Percentiles rank a stretch among this genome's conserved stretches.
These are phyloP conservation scores for Fusarium sp. DNA, from an alignment of 2,329 filamentous ascomycete genomes.

Conservation along the genomic window DNA sequence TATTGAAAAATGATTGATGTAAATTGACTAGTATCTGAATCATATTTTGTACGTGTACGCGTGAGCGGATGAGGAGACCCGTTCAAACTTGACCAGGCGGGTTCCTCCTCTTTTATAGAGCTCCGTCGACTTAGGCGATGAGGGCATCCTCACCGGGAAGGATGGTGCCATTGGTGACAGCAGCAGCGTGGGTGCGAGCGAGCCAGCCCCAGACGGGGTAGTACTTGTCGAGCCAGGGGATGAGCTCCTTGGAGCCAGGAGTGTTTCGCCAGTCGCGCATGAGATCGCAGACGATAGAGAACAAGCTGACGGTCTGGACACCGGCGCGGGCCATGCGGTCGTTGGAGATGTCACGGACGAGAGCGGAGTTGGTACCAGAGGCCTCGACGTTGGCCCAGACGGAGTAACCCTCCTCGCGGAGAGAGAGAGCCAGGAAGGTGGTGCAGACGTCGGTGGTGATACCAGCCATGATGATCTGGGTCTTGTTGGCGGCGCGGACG, in stretches of 20 bases:
- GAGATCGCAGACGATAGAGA: conserved; percentile 74
- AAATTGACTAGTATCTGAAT: not conserved
- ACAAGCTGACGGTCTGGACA: conserved; percentile 72
- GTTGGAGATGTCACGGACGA: conserved; percentile 74
- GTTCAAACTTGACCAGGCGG: not conserved
- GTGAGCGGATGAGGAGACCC: not conserved
- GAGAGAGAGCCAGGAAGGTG: conserved; percentile 78
- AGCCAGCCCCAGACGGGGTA: conserved; percentile 74
- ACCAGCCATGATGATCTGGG: conserved; percentile 78
- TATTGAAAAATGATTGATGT: not conserved
- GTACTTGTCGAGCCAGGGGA: conserved; percentile 74
- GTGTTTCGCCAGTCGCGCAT: conserved; percentile 77
- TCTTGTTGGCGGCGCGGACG: conserved; percentile 72
- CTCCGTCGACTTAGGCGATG: conserved; percentile 5
- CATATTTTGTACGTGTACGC: not conserved
- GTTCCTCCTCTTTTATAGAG: not conserved
- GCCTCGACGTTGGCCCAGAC: conserved; percentile 81
- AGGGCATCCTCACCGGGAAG: conserved; percentile 64
- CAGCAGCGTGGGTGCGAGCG: conserved; percentile 70
- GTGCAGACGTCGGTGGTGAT: conserved; percentile 83
- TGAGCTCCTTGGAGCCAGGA: conserved; percentile 65
- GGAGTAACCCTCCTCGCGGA: conserved; percentile 76
- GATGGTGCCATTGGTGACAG: conserved; percentile 70
- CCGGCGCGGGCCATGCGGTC: conserved; percentile 75
- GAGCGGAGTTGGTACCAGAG: conserved; percentile 72